Evolutionary conservation across 163 green algal genomes (phyloP).

Genomic region (Picocystis sp.): DNA sequence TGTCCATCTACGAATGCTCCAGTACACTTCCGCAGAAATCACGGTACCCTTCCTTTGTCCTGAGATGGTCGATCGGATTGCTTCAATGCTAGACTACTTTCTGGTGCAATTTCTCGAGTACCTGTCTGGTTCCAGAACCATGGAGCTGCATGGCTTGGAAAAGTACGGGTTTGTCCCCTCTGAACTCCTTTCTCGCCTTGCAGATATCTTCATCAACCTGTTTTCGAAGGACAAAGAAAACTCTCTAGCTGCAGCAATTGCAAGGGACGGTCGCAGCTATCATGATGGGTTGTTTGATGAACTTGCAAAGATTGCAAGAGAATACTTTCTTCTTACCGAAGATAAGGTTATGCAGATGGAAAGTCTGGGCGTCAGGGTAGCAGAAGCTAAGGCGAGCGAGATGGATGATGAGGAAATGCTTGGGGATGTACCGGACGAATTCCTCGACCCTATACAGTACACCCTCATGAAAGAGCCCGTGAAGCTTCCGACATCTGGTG

Average conservation of each 20-base stretch:
- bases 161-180: conserved; percentile 32
- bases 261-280: conserved; percentile 44
- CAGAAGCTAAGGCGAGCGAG: conserved; percentile 1
- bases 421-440: conserved; percentile 62
- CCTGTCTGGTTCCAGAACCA: conserved; percentile 4
- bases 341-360: conserved; percentile 28
- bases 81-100: conserved; percentile 90
- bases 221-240: conserved; percentile 20
- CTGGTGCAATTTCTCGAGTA: conserved; percentile 50
- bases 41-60: conserved; percentile 47
- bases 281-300: conserved; percentile 45
- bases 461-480: conserved; percentile 86
- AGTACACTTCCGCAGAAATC: conserved; percentile 42
- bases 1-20: conserved; percentile 27
- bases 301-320: conserved; percentile 31
- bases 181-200: background rate
- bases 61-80: conserved; percentile 70
- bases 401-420: conserved; percentile 27
- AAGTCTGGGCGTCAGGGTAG: conserved; percentile 12
- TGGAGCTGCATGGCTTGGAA: conserved; percentile 44
- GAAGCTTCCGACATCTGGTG: conserved; percentile 44
- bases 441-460: conserved; percentile 58
- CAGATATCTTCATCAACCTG: conserved; percentile 47
- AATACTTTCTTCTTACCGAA: conserved; percentile 28
- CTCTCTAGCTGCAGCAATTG: conserved; percentile 35